phyloP scores from a whole-genome alignment of 2,329 filamentous ascomycete genomes.

The Pyricularia pennisetigena region DNA sequence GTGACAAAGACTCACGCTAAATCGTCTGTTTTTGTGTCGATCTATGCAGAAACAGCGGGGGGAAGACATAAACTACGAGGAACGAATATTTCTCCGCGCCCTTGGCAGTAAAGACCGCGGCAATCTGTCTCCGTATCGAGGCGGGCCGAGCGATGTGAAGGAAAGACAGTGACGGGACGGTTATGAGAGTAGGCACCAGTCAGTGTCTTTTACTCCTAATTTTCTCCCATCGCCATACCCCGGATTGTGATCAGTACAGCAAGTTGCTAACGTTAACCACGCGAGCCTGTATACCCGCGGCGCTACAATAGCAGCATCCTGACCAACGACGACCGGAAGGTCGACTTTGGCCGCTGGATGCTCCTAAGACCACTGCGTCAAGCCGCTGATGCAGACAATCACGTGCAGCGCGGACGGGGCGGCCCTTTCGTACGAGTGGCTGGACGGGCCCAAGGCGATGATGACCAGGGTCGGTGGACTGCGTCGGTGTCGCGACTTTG shows the following conservation, averaged over 20 bases:
- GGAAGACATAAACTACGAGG: neutral
- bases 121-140: neutral
- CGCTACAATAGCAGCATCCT: neutral
- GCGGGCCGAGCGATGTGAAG: neutral
- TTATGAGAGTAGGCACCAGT: neutral
- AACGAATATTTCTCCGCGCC: neutral
- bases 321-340: neutral
- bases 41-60: neutral
- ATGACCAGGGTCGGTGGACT: neutral
- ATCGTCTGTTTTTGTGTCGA: neutral
- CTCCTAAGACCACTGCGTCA: conserved; percentile 2
- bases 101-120: neutral
- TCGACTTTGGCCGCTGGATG: neutral
- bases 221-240: neutral
- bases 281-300: neutral
- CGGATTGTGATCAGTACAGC: neutral
- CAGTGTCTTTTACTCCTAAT: neutral
- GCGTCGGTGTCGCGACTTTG: neutral
- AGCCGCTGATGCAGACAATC: neutral
- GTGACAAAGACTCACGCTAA: neutral
- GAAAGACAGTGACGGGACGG: neutral
- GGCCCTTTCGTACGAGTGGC: neutral
- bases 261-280: neutral
- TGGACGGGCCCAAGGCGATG: neutral
- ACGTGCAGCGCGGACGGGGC: neutral